A percentile compares a stretch with the other conserved stretches of the same genome.
Evolutionary conservation across 352 stramenopile species (phyloP).

Genomic region (Globisporangium perplexum): DNA sequence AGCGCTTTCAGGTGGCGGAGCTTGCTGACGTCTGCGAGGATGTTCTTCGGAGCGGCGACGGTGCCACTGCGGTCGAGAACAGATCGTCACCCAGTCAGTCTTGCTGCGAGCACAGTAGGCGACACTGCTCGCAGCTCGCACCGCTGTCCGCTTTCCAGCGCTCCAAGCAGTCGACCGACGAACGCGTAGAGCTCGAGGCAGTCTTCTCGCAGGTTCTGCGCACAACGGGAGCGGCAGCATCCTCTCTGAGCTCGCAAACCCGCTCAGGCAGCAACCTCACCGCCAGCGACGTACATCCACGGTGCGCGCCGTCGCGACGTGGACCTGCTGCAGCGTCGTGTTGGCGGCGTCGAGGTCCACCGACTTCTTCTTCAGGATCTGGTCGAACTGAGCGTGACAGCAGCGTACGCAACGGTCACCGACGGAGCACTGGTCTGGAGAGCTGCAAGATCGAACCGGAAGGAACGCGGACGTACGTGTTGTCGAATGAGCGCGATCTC

Average conservation of each 20-base stretch:
- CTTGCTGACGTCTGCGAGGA: conserved; percentile 65
- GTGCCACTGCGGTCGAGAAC: conserved; percentile 4
- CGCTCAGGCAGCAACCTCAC: no score
- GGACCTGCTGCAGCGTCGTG: conserved; percentile 29
- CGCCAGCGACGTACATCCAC: conserved; percentile 32
- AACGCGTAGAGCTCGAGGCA: conserved; percentile 68
- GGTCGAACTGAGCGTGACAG: conserved; percentile 38
- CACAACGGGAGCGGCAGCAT: background rate
- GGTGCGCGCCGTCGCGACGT: conserved; percentile 23
- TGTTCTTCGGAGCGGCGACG: conserved; percentile 43
- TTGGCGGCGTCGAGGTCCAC: conserved; percentile 31
- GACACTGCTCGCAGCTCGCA: conserved; percentile 5
- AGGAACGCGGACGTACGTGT: conserved; percentile 25
- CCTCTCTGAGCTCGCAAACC: background rate
- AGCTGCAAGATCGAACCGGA: background rate
- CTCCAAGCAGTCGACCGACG: conserved; percentile 30
- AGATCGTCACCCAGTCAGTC: background rate
- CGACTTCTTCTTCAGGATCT: conserved; percentile 48
- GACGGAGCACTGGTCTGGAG: no score
- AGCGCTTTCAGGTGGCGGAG: conserved; percentile 67
- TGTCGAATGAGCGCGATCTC: conserved; percentile 69
- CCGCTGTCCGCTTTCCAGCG: conserved; percentile 17
- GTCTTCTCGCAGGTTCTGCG: conserved; percentile 62
- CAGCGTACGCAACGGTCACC: no score
- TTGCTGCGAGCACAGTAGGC: background rate